phyloP scores from a whole-genome alignment of 2,329 filamentous ascomycete species.

The Scedosporium apiospermum region DNA sequence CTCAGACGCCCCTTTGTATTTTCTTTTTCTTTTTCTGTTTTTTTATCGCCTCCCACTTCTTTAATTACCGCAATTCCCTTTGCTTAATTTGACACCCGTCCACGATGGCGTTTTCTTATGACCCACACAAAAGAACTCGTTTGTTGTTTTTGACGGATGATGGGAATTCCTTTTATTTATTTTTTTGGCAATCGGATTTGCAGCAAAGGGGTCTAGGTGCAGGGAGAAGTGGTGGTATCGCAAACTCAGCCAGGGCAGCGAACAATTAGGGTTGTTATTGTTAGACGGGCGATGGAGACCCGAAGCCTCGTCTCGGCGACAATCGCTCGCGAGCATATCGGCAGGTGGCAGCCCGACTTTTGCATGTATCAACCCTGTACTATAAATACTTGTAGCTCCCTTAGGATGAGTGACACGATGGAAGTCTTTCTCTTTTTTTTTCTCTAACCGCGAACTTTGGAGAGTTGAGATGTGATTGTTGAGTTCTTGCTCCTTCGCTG shows the following conservation, averaged over 20 bases:
- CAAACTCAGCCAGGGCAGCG: background rate
- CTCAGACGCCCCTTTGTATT: slow-evolving; percentile 25
- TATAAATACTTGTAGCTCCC: background rate
- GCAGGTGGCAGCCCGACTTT: background rate
- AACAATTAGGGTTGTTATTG: slow-evolving; percentile 1
- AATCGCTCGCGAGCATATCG: background rate
- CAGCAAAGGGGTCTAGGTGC: background rate
- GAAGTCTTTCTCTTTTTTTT: background rate
- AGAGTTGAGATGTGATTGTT: background rate
- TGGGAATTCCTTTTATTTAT: slow-evolving; percentile 8
- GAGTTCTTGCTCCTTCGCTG: too few relatives aligned
- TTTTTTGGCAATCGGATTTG: slow-evolving; percentile 1
- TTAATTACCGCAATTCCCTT: slow-evolving; percentile 26
- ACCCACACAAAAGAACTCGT: slow-evolving; percentile 3
- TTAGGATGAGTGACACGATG: background rate
- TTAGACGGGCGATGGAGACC: background rate
- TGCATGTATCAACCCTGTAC: slow-evolving; percentile 1
- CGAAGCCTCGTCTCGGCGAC: background rate
- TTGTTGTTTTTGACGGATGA: slow-evolving; percentile 4
- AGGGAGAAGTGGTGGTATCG: background rate
- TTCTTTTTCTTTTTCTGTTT: slow-evolving; percentile 27
- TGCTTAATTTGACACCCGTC: slow-evolving; percentile 12
- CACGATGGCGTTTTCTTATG: slow-evolving; percentile 5
- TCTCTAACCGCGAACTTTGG: background rate
- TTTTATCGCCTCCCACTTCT: slow-evolving; percentile 16